These are phyloP conservation scores for Fallopia convolvulus DNA, from an alignment of 148 eudicot genomes.

Conservation along the genomic window DNA sequence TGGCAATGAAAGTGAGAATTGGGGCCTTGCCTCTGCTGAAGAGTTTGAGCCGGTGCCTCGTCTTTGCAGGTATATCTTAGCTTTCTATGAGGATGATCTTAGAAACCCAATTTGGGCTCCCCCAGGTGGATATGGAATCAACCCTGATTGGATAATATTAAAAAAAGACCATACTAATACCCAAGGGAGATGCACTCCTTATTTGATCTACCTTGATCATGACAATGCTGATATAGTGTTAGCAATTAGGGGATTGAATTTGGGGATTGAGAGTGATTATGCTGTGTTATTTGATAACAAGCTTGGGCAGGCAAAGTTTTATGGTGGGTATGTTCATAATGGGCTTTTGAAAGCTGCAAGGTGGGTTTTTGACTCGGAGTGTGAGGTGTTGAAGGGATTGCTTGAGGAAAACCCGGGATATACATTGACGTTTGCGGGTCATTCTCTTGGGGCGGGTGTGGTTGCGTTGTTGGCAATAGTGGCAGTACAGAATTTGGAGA, in stretches of 20 bases:
- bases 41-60: constrained; percentile 86
- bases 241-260: constrained; percentile 70
- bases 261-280: constrained; percentile 78
- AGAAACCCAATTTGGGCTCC: constrained; percentile 88
- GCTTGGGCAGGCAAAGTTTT: constrained; percentile 65
- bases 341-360: constrained; percentile 78
- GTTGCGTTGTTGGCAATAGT: constrained; percentile 63
- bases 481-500: constrained; percentile 54
- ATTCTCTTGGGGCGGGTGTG: constrained; percentile 93
- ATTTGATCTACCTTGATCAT: constrained; percentile 78
- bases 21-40: constrained; percentile 64
- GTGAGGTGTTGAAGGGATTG: constrained; percentile 52
- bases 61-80: constrained; percentile 55
- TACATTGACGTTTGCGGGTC: constrained; percentile 87
- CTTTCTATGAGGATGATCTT: constrained; percentile 82
- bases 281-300: constrained; percentile 73
- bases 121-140: constrained; percentile 76
- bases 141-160: constrained; percentile 70
- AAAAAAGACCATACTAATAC: constrained; percentile 56
- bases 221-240: constrained; percentile 64
- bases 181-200: constrained; percentile 62
- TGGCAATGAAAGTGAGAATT: constrained; percentile 74
- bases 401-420: constrained; percentile 52
- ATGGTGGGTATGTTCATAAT: constrained; percentile 94
- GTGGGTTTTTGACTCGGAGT: constrained; percentile 67